phyloP scores from a whole-genome alignment of 805 yeast genomes.

The Jamesozyma rosinii region DNA sequence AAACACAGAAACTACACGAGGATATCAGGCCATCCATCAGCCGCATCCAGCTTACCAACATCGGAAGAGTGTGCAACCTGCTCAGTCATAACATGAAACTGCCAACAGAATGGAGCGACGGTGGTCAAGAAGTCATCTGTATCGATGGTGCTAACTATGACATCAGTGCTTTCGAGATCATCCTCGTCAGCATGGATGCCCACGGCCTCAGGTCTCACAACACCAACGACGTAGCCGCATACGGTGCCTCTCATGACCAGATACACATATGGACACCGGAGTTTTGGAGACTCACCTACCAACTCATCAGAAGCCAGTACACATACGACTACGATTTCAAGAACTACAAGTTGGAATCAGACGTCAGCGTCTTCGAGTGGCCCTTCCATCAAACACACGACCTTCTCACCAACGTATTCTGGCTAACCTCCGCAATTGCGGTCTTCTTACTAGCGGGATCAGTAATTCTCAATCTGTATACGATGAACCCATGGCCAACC shows the following conservation, averaged over 20 bases:
- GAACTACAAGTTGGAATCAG: conserved; percentile 6
- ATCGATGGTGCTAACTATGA: conserved; percentile 48
- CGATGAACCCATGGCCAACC: conserved; percentile 14
- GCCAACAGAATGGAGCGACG: conserved; percentile 74
- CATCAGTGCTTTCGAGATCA: conserved; percentile 5
- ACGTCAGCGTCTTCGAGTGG: conserved; percentile 13
- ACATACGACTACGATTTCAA: conserved; percentile 17
- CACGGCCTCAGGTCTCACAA: background rate
- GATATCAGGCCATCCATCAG: conserved; percentile 53
- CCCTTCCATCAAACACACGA: conserved; percentile 9
- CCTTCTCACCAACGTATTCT: conserved; percentile 8
- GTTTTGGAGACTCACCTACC: conserved; percentile 5
- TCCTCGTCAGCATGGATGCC: background rate
- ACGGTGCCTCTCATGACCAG: background rate
- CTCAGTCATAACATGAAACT: conserved; percentile 64
- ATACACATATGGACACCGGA: background rate
- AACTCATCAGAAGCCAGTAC: conserved; percentile 9
- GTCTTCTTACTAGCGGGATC: conserved; percentile 5
- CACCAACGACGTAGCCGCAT: background rate
- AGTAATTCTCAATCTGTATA: background rate
- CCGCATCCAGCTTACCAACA: conserved; percentile 54
- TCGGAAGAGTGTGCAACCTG: conserved; percentile 58
- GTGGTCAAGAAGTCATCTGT: conserved; percentile 85
- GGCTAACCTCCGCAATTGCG: conserved; percentile 14
- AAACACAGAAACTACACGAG: conserved; percentile 30